Percentiles rank a stretch among this genome's conserved stretches.
phyloP scores from a whole-genome alignment of 2,329 filamentous ascomycete genomes.

The Fusarium domesticum region DNA sequence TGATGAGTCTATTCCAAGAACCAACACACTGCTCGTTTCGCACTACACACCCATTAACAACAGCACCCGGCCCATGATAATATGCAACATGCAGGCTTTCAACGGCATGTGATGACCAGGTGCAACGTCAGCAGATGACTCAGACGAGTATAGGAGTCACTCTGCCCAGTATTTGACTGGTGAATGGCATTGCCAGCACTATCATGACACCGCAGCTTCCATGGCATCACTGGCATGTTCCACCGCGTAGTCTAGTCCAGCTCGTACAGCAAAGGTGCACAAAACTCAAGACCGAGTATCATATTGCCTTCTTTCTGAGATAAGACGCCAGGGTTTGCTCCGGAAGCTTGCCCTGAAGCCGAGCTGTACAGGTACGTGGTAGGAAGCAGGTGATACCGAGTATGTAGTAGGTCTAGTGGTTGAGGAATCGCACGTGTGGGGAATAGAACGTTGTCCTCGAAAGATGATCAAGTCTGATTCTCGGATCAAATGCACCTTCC shows the following conservation, averaged over 20 bases:
- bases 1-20: too few species aligned
- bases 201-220: constrained; percentile 20
- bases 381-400: too few species aligned
- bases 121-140: constrained; percentile 25
- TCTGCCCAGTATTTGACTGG: constrained; percentile 22
- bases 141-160: constrained; percentile 25
- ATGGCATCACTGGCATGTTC: constrained; percentile 26
- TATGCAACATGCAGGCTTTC: neutral
- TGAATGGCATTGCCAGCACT: constrained; percentile 24
- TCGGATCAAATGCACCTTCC: neutral
- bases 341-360: too few species aligned
- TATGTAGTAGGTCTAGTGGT: too few species aligned
- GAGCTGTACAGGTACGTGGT: too few species aligned
- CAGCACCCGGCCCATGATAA: neutral
- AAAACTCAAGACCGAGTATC: neutral
- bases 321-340: neutral
- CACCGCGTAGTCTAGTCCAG: constrained; percentile 7
- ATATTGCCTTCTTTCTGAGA: neutral
- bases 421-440: too few species aligned
- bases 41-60: too few species aligned
- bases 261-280: too few species aligned
- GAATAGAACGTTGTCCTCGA: too few species aligned
- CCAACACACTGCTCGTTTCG: too few species aligned
- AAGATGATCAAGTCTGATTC: too few species aligned
- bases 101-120: constrained; percentile 7